Evolutionary conservation across 106 monocot genomes (phyloP).

Genomic region (Platanthera zijinensis): DNA sequence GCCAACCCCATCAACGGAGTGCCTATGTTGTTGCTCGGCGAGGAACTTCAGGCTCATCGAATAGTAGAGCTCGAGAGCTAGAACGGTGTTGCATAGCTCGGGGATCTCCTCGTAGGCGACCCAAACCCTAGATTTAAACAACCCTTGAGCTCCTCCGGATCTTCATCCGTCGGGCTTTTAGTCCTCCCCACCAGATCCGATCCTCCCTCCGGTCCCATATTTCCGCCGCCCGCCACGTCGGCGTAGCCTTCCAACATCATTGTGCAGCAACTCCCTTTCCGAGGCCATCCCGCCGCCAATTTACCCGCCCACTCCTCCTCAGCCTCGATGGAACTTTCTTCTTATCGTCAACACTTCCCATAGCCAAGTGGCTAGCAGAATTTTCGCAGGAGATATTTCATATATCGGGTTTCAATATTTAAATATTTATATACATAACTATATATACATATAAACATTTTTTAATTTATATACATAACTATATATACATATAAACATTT

Average conservation of each 20-base stretch:
- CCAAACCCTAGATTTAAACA: slow-evolving; percentile 46
- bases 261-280: neutral
- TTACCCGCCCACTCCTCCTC: too few relatives aligned
- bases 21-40: slow-evolving; percentile 15
- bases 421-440: too few relatives aligned
- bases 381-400: too few relatives aligned
- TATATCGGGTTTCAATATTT: too few relatives aligned
- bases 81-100: slow-evolving; percentile 38
- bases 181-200: slow-evolving; percentile 19
- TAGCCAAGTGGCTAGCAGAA: too few relatives aligned
- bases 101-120: slow-evolving; percentile 45
- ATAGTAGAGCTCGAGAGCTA: slow-evolving; percentile 41
- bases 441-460: too few relatives aligned
- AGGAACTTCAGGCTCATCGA: slow-evolving; percentile 29
- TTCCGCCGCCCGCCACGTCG: neutral
- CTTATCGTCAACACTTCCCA: too few relatives aligned
- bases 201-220: neutral
- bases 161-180: slow-evolving; percentile 40
- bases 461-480: too few relatives aligned
- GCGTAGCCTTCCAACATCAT: slow-evolving; percentile 36
- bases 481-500: too few relatives aligned
- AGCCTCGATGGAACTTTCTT: too few relatives aligned
- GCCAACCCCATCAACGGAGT: neutral
- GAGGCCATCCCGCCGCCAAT: neutral
- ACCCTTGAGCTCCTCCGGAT: slow-evolving; percentile 31